phyloP scores from a whole-genome alignment of 1,284 basidiomycete genomes.

The Puccinia horiana region DNA sequence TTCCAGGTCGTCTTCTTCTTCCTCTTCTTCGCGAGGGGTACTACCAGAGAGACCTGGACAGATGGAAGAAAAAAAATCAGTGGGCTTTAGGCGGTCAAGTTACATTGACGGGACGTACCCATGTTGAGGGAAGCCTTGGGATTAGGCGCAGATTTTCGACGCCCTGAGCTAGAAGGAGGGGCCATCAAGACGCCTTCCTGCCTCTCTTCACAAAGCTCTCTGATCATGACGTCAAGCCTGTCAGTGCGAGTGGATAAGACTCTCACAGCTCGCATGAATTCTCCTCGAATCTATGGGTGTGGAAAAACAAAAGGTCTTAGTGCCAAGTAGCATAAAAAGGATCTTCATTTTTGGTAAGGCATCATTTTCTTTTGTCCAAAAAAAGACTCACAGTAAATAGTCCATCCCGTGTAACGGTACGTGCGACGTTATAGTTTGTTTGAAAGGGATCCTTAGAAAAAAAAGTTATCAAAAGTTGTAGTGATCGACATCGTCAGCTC shows the following conservation, averaged over 20 bases:
- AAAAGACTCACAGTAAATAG: slow-evolving; percentile 74
- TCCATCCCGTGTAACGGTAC: slow-evolving; percentile 94
- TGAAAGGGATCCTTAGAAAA: slow-evolving; percentile 84
- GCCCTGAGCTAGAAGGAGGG: slow-evolving; percentile 51
- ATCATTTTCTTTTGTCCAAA: neutral
- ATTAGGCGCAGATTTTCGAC: slow-evolving; percentile 45
- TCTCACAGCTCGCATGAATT: slow-evolving; percentile 93
- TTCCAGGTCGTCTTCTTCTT: slow-evolving; percentile 43
- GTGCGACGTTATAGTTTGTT: slow-evolving; percentile 87
- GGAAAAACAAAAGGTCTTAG: neutral
- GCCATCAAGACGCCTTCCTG: slow-evolving; percentile 56
- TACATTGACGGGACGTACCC: slow-evolving; percentile 26
- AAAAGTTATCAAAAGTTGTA: slow-evolving; percentile 18
- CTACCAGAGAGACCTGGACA: slow-evolving; percentile 26
- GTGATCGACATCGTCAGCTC: neutral
- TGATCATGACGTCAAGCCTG: slow-evolving; percentile 54
- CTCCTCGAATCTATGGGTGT: slow-evolving; percentile 82
- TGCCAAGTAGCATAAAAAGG: neutral
- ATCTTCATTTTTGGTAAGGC: neutral
- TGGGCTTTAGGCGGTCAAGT: neutral
- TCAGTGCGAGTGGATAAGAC: slow-evolving; percentile 55
- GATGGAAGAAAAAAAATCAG: slow-evolving; percentile 2
- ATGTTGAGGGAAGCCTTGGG: slow-evolving; percentile 30
- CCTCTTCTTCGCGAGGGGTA: slow-evolving; percentile 11
- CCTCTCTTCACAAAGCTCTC: slow-evolving; percentile 56